Percentiles rank a stretch among this genome's conserved stretches.
phyloP scores from a whole-genome alignment of 106 monocot species.

The Dactylorhiza incarnata region DNA sequence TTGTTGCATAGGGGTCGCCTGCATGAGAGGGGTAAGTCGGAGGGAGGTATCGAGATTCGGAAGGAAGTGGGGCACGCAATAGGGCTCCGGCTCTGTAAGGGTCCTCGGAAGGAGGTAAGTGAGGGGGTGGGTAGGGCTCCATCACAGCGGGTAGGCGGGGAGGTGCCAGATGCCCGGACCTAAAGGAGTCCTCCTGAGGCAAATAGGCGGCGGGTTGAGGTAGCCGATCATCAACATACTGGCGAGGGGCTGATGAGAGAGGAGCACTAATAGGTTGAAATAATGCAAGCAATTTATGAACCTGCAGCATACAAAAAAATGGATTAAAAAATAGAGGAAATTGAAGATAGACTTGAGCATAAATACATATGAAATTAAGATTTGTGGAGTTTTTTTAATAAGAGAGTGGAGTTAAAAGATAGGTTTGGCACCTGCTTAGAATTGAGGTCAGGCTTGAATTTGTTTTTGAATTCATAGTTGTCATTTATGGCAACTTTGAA shows the following conservation, averaged over 20 bases:
- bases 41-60: conserved; percentile 1
- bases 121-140: conserved; percentile 2
- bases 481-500: conserved; percentile 59
- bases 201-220: conserved; percentile 6
- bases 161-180: neutral
- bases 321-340: neutral
- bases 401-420: neutral
- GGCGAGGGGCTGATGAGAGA: conserved; percentile 7
- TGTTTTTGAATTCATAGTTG: conserved; percentile 44
- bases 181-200: conserved; percentile 15
- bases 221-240: conserved; percentile 7
- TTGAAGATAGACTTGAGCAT: neutral
- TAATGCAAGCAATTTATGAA: conserved; percentile 34
- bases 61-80: neutral
- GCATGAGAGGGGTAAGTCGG: neutral
- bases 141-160: neutral
- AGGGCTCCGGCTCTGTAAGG: neutral
- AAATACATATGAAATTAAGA: neutral
- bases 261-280: conserved; percentile 24
- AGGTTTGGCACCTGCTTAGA: conserved; percentile 28
- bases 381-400: neutral
- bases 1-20: neutral
- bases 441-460: conserved; percentile 55
- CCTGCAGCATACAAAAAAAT: conserved; percentile 20
- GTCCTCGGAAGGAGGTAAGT: neutral